Percentiles rank a stretch among this genome's conserved stretches.
Evolutionary conservation across 176 grass and related monocot genomes (phyloP).

Genomic region (Avena atlantica): DNA sequence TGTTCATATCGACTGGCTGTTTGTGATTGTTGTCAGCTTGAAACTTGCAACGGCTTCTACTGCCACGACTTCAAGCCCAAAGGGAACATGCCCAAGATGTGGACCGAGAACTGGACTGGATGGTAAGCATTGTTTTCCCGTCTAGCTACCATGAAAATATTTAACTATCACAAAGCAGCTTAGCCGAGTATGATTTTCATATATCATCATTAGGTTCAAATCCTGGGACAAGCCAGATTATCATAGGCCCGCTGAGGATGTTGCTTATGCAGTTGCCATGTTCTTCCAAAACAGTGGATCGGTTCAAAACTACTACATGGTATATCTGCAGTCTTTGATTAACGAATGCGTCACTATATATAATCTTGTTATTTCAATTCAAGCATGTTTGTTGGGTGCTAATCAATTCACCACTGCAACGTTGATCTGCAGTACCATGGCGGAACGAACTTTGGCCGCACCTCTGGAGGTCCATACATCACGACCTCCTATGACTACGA

Average conservation of each 20-base stretch:
- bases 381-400: no score
- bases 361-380: no score
- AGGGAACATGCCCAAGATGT: constrained; percentile 59
- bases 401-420: no score
- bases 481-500: constrained; percentile 71
- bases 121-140: no score
- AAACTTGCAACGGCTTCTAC: constrained; percentile 75
- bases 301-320: constrained; percentile 72
- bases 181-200: no score
- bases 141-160: no score
- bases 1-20: background rate
- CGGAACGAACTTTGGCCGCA: constrained; percentile 65
- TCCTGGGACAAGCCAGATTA: constrained; percentile 63
- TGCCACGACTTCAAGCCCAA: constrained; percentile 57
- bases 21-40: constrained; percentile 42
- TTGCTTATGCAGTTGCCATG: constrained; percentile 57
- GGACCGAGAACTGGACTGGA: constrained; percentile 73
- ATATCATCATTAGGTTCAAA: no score
- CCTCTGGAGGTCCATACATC: constrained; percentile 66
- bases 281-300: constrained; percentile 65
- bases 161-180: no score
- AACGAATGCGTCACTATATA: no score
- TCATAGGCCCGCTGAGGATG: constrained; percentile 58
- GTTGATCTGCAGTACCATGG: constrained; percentile 61
- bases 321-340: no score